Evolutionary conservation across 2,329 filamentous ascomycete genomes (phyloP), one percentile per base, ranked within the genome.

Genomic region (Aspergillus sp.): DNA sequence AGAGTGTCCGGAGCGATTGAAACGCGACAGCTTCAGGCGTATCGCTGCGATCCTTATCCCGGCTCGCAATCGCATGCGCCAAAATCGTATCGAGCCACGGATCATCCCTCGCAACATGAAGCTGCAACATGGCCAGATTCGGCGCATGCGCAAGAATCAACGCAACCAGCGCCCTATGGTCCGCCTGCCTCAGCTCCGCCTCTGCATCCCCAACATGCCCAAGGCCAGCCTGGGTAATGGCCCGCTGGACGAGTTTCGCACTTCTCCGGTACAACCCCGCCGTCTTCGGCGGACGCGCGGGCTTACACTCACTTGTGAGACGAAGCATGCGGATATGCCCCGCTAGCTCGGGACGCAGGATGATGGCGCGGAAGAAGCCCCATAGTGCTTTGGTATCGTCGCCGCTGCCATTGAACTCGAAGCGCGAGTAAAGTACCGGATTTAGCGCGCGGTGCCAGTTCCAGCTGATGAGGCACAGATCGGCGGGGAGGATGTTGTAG

Each of bases 1-100:
- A 41, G 50, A 52, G 50, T 4, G 30, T 41, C 23, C 50, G 50
- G 13, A 52, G 31, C n/a, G 50, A 52, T 15, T 52, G 50, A n/a
- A 52, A 52, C 4, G 31, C 50, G 13, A 50, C 25, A 41, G 31
- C 50, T 23, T 41, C 31, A n/a, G 50, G 31, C 7, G 11, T 15
- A 11, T 28, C 46, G 9, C 7, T 48, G 11, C 11, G 15, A 5
- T 25, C 19, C 7, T 15, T 9, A 4, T 25, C 22, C 1, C 46
- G 46, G 6, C 3, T 6, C 3, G 34, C 34, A 6, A 48, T 23
- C 7, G 46, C 46, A 25, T 48, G 46, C 19, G 46, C 46, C 22
- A 48, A 15, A 25, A 48, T 48, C 2, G 46, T 25, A 48, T 48
- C 46, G 5, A 48, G 11, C 19, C 23, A 48, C n/a, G 46, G 22